These are phyloP conservation scores for Talaromyces adpressus DNA, from an alignment of 495 filamentous ascomycete genomes.

Conservation along the genomic window DNA sequence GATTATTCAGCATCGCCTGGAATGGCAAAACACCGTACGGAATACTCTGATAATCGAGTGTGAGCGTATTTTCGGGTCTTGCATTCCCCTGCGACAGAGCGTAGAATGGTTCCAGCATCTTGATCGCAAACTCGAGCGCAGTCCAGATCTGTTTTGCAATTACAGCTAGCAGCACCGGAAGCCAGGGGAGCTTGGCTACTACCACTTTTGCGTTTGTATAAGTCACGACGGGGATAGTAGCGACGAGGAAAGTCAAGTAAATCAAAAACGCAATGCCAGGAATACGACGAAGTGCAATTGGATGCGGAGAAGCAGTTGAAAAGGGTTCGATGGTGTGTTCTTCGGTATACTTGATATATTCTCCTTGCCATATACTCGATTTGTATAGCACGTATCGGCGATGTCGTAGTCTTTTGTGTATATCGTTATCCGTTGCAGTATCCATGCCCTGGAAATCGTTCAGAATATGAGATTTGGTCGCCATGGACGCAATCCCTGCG, in stretches of 20 bases:
- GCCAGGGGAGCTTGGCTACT: constrained; percentile 55
- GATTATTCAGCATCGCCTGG: constrained; percentile 51
- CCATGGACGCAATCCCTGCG: constrained; percentile 68
- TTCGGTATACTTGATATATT: constrained; percentile 31
- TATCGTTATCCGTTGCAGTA: constrained; percentile 52
- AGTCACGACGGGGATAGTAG: constrained; percentile 48
- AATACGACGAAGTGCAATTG: constrained; percentile 55
- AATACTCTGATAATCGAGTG: constrained; percentile 64
- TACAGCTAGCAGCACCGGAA: constrained; percentile 55
- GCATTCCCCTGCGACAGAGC: constrained; percentile 58
- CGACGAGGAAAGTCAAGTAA: constrained; percentile 40
- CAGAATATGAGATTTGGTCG: constrained; percentile 62
- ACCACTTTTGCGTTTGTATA: constrained; percentile 48
- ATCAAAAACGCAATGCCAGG: constrained; percentile 55
- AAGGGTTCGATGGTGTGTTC: background rate
- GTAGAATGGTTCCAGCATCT: constrained; percentile 72
- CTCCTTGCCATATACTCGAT: constrained; percentile 53
- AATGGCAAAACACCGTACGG: constrained; percentile 59
- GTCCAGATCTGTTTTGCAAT: constrained; percentile 60
- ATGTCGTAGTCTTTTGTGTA: constrained; percentile 56
- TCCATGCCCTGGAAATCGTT: constrained; percentile 70
- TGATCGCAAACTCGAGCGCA: constrained; percentile 61
- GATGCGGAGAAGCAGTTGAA: constrained; percentile 48
- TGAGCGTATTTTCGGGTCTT: constrained; percentile 48
- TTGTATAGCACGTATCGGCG: constrained; percentile 64